A percentile compares a stretch with the other conserved stretches of the same genome.
Evolutionary conservation across 495 filamentous ascomycete species (phyloP).

Genomic region (Massariosphaeria phaeospora): DNA sequence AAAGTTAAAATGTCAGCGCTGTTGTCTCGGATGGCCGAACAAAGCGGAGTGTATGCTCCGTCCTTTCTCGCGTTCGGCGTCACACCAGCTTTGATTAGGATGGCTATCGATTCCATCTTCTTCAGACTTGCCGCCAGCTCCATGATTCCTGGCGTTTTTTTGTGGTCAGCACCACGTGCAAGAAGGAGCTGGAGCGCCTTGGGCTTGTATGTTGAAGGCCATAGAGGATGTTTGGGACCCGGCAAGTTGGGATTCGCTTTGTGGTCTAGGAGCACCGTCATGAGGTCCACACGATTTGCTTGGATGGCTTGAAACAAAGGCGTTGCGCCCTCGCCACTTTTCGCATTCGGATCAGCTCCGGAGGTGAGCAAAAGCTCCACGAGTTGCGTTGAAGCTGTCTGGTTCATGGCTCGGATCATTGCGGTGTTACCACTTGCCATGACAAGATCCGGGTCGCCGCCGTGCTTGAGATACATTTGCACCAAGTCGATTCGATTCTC

Average conservation of each 20-base stretch:
- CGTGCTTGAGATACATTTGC: constrained; percentile 47
- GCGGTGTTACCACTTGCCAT: constrained; percentile 46
- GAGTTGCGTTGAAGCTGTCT: constrained; percentile 41
- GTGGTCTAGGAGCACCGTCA: constrained; percentile 37
- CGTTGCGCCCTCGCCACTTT: constrained; percentile 49
- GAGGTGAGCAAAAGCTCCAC: constrained; percentile 48
- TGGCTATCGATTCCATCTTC: constrained; percentile 46
- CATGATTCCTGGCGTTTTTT: constrained; percentile 46
- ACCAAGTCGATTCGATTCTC: constrained; percentile 44
- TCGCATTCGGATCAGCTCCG: constrained; percentile 49
- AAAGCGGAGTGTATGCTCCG: constrained; percentile 53
- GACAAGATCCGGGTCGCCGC: constrained; percentile 44
- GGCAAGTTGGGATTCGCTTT: constrained; percentile 47
- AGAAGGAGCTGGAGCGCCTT: constrained; percentile 44
- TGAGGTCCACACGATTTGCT: constrained; percentile 37
- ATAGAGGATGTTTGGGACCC: constrained; percentile 50
- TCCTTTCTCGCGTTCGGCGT: constrained; percentile 53
- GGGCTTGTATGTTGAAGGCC: constrained; percentile 44
- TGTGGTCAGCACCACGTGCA: constrained; percentile 43
- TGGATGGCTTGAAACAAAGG: constrained; percentile 46
- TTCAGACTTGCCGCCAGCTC: constrained; percentile 48
- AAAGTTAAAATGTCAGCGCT: constrained; percentile 48
- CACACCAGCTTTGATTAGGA: constrained; percentile 49
- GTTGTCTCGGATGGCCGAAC: constrained; percentile 53
- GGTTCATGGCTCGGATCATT: constrained; percentile 47